Base-by-base conservation (phyloP, 2,329 filamentous ascomycete species). In the Aspergillus sp. region DNA sequence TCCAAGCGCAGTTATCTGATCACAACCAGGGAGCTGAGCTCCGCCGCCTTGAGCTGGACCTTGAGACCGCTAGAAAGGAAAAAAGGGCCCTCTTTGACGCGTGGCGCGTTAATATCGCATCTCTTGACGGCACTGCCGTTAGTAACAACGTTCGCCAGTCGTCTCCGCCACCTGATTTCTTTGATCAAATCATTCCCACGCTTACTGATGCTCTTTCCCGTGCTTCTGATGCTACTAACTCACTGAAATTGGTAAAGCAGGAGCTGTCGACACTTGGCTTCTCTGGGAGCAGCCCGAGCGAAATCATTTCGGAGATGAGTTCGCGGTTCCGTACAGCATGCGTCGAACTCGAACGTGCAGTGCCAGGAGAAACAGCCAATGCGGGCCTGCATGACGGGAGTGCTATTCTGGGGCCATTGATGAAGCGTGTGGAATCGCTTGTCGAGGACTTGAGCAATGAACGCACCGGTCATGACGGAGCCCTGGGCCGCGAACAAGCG, bases 291-390 rank as follows among this genome's bases (percentile, higher is more conserved):
- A 62, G 54, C 41, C 51, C 58, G 2, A 49, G 56, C 7, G 65
- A 68, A 13, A 60, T 70, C 17, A 52, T 74, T 19, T 45, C 57
- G 4, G 59, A 67, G 37, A 68, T 75, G 49, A 63, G 64, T 19
- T 53, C 55, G 5, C 62, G 62, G 15, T 74, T 75, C 51, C 68
- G 69, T 7, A 53, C 65, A 27, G 71, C 73, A 27, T 68, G 72
- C 23, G 56, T 75, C 15, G 64, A 70, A 17, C 63, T 76, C 10
- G 73, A 76, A 49, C 62, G 65, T 41, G 54, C 65, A 2, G 50
- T 74, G 7, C 72, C 74, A 5, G 72, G 72, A 6, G 74, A 74
- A 51, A 74, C 66, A 15, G 47, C 64, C 13, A 57, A 66, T 41
- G 63, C 59, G 4, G 54, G 66, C 10, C 61, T 73, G 15, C 54